Evolutionary conservation across 2,329 filamentous ascomycete species (phyloP).

Genomic region (Aspergillus ustus): DNA sequence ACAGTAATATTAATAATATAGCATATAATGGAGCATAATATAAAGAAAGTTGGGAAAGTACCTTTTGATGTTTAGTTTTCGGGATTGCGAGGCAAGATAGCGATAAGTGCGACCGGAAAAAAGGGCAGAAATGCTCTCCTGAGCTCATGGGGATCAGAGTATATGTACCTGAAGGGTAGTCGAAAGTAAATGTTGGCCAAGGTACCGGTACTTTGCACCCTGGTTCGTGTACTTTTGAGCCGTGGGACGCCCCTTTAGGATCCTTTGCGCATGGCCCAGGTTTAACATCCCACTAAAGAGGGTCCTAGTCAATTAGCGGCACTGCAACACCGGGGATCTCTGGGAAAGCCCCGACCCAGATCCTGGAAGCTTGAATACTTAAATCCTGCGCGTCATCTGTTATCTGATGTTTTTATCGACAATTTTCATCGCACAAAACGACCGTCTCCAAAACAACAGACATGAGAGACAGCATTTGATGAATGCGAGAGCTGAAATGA

Average conservation of each 20-base stretch:
- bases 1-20: constrained; percentile 9
- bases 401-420: background rate
- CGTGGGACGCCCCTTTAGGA: background rate
- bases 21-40: background rate
- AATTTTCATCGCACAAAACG: background rate
- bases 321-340: constrained; percentile 1
- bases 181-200: background rate
- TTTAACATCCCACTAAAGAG: constrained; percentile 10
- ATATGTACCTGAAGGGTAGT: background rate
- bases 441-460: background rate
- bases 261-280: background rate
- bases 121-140: background rate
- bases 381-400: background rate
- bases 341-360: constrained; percentile 3
- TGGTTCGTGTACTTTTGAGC: constrained; percentile 9
- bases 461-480: background rate
- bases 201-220: constrained; percentile 11
- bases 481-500: background rate
- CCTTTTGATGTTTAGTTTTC: no score
- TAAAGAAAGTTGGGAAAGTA: background rate
- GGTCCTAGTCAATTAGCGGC: constrained; percentile 2
- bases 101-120: background rate
- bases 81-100: background rate
- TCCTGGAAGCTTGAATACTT: background rate
- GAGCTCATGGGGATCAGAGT: background rate